These are phyloP conservation scores for Gracilaria vermiculophylla DNA, from an alignment of 23 red algal genomes.

Conservation along the genomic window DNA sequence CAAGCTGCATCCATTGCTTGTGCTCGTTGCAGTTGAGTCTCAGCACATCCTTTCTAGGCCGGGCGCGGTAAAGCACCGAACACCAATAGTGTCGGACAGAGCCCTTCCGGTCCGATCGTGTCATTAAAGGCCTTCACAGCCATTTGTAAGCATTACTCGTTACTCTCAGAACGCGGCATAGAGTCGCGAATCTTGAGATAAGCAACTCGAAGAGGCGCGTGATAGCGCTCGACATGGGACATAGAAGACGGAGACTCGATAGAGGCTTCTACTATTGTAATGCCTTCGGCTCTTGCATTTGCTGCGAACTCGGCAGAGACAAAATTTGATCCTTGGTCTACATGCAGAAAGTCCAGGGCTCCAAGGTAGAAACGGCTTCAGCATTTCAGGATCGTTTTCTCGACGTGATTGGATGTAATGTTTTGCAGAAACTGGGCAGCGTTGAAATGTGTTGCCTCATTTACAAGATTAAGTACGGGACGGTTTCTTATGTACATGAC, in stretches of 20 bases:
- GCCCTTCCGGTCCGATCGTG: neutral
- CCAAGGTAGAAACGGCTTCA: neutral
- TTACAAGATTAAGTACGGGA: neutral
- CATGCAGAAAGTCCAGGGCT: neutral
- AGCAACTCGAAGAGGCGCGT: constrained; percentile 1
- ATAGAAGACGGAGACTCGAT: constrained; percentile 16
- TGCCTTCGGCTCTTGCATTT: neutral
- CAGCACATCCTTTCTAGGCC: too few species aligned
- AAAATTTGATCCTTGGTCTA: constrained; percentile 20
- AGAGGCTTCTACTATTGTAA: too few species aligned
- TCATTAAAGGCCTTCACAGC: too few species aligned
- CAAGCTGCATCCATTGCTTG: too few species aligned
- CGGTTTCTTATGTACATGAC: neutral
- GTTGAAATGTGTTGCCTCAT: constrained; percentile 11
- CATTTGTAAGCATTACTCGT: neutral
- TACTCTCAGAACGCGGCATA: neutral
- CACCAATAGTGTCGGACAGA: too few species aligned
- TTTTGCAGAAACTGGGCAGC: neutral
- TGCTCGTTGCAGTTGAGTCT: too few species aligned
- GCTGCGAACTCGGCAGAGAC: constrained; percentile 20
- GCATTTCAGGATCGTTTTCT: neutral
- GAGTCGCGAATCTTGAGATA: constrained; percentile 8
- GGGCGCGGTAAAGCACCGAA: too few species aligned
- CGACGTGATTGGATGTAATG: neutral
- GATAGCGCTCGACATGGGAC: constrained; percentile 28